phyloP scores from a whole-genome alignment of 805 yeast genomes.

The Peterozyma xylosa region DNA sequence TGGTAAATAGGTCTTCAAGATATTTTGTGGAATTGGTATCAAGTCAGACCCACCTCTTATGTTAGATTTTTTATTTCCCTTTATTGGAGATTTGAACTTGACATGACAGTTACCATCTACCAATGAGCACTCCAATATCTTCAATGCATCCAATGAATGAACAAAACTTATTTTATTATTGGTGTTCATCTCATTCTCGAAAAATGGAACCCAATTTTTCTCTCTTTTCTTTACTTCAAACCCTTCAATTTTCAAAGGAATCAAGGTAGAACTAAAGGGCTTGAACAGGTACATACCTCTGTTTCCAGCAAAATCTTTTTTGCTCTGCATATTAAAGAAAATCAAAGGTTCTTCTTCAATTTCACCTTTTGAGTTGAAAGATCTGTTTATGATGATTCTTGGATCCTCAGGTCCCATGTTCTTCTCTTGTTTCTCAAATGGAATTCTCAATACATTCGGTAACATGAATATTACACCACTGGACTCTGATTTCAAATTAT shows the following conservation, averaged over 20 bases:
- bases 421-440: slow-evolving; percentile 4
- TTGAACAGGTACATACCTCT: slow-evolving; percentile 25
- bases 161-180: slow-evolving; percentile 20
- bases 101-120: slow-evolving; percentile 19
- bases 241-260: slow-evolving; percentile 13
- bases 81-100: background rate
- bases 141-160: slow-evolving; percentile 24
- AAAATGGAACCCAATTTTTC: slow-evolving; percentile 34
- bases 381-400: slow-evolving; percentile 24
- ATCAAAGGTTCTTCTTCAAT: slow-evolving; percentile 39
- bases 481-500: background rate
- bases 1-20: slow-evolving; percentile 23
- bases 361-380: slow-evolving; percentile 15
- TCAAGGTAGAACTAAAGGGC: slow-evolving; percentile 20
- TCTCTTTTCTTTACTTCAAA: no score
- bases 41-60: slow-evolving; percentile 25
- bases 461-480: background rate
- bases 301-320: slow-evolving; percentile 6
- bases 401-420: slow-evolving; percentile 46
- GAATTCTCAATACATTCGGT: slow-evolving; percentile 6
- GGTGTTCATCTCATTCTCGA: slow-evolving; percentile 20
- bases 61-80: background rate
- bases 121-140: slow-evolving; percentile 23
- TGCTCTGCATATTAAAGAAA: slow-evolving; percentile 29
- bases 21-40: slow-evolving; percentile 17